Percentiles rank a stretch among this genome's conserved stretches.
Evolutionary conservation across 805 yeast species (phyloP).

Genomic region (Teunomyces panamensis): DNA sequence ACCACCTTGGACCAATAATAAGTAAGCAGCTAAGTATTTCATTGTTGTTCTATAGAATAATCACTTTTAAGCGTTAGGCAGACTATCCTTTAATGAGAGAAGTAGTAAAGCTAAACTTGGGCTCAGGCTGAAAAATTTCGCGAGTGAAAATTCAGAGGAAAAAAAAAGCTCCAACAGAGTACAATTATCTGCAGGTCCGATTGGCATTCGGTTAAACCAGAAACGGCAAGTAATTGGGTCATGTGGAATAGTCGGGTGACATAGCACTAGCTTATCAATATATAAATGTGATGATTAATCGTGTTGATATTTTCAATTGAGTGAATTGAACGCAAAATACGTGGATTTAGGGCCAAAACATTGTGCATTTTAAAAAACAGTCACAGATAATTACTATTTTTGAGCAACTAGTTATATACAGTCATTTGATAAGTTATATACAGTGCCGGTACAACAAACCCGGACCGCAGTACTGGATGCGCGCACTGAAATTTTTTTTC

Average conservation of each 20-base stretch:
- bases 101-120: constrained; percentile 6
- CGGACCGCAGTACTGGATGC: constrained; percentile 1
- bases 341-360: neutral
- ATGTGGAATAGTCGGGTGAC: no score
- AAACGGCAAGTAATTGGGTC: no score
- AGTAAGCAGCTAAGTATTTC: constrained; percentile 99
- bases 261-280: no score
- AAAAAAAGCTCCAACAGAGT: neutral
- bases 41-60: constrained; percentile 56
- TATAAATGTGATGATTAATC: no score
- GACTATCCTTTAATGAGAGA: constrained; percentile 68
- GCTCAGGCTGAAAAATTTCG: constrained; percentile 3
- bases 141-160: constrained; percentile 2
- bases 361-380: neutral
- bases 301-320: no score
- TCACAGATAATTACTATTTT: neutral
- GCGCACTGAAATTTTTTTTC: constrained; percentile 1
- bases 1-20: constrained; percentile 97
- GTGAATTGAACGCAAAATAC: no score
- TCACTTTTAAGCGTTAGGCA: constrained; percentile 76
- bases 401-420: no score
- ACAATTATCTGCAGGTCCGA: neutral
- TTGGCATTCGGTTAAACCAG: no score
- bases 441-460: neutral
- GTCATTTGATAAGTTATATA: neutral